Evolutionary conservation across 192 early-diverging fungal genomes (phyloP).

Genomic region (Coemansia sp.): DNA sequence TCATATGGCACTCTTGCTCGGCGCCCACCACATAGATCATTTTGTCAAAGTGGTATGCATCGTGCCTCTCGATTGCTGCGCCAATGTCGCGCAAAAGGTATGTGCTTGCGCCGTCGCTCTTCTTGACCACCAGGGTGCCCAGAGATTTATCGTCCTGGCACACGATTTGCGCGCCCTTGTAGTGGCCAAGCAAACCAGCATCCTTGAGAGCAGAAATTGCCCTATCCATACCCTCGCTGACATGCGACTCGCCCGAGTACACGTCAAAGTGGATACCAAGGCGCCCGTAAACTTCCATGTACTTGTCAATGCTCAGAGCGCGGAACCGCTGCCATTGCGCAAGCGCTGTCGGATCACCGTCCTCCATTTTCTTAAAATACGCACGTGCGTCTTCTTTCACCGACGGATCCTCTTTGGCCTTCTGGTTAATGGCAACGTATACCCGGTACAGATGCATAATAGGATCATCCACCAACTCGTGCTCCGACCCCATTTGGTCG

Average conservation of each 20-base stretch:
- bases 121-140: constrained; percentile 77
- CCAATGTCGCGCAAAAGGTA: constrained; percentile 97
- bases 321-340: constrained; percentile 86
- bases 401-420: constrained; percentile 61
- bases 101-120: constrained; percentile 86
- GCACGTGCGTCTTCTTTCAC: constrained; percentile 82
- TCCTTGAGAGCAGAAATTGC: constrained; percentile 72
- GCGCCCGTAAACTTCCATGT: constrained; percentile 85
- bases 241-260: constrained; percentile 94
- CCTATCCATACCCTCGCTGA: constrained; percentile 66
- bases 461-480: constrained; percentile 77
- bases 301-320: constrained; percentile 85
- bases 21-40: constrained; percentile 90
- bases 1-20: constrained; percentile 87
- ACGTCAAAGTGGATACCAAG: constrained; percentile 89
- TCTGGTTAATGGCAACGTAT: constrained; percentile 84
- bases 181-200: constrained; percentile 63
- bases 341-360: constrained; percentile 78
- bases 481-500: constrained; percentile 74
- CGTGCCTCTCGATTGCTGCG: constrained; percentile 86
- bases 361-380: constrained; percentile 94
- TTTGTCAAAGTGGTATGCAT: constrained; percentile 85
- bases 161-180: constrained; percentile 82
- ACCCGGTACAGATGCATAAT: constrained; percentile 91
- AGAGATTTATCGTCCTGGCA: constrained; percentile 84